Conservation (phyloP, 139 green algal genomes). For the Parachlorella kessleri region DNA sequence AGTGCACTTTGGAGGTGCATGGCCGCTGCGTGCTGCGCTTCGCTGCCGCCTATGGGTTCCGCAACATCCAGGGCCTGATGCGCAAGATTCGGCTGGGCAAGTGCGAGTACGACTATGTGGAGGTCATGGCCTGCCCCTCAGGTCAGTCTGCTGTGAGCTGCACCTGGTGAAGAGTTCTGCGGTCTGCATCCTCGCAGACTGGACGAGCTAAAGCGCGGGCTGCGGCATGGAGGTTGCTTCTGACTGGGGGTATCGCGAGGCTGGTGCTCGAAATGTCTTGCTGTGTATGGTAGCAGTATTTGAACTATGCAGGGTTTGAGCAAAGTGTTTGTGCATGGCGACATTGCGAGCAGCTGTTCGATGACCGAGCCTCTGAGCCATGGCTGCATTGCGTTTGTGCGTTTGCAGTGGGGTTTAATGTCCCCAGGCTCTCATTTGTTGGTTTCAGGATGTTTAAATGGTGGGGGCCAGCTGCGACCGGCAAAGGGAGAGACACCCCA, state of each 20-base stretch:
- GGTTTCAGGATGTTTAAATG: slow-evolving; percentile 91
- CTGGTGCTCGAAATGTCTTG: too few species aligned
- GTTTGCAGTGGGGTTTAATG: too few species aligned
- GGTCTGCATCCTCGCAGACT: not conserved
- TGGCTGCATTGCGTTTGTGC: not conserved
- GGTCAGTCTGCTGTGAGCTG: slow-evolving; percentile 1
- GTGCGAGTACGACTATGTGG: slow-evolving; percentile 92
- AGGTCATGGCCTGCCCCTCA: slow-evolving; percentile 97
- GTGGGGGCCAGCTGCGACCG: slow-evolving; percentile 87
- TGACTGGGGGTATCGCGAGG: too few species aligned
- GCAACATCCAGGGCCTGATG: slow-evolving; percentile 97
- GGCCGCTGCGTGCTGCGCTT: slow-evolving; percentile 73
- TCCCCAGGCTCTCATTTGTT: too few species aligned
- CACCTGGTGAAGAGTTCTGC: not conserved
- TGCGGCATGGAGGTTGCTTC: too few species aligned
- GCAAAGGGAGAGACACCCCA: slow-evolving; percentile 40
- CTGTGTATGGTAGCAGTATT: too few species aligned
- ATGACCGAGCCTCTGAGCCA: not conserved
- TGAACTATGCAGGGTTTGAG: too few species aligned
- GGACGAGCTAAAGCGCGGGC: too few species aligned
- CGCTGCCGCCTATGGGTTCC: slow-evolving; percentile 89
- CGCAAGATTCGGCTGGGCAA: slow-evolving; percentile 78
- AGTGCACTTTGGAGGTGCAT: slow-evolving; percentile 45
- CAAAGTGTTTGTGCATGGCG: not conserved
- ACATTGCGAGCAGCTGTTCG: not conserved